phyloP scores from a whole-genome alignment of 495 filamentous ascomycete genomes.

The Neurospora discreta region DNA sequence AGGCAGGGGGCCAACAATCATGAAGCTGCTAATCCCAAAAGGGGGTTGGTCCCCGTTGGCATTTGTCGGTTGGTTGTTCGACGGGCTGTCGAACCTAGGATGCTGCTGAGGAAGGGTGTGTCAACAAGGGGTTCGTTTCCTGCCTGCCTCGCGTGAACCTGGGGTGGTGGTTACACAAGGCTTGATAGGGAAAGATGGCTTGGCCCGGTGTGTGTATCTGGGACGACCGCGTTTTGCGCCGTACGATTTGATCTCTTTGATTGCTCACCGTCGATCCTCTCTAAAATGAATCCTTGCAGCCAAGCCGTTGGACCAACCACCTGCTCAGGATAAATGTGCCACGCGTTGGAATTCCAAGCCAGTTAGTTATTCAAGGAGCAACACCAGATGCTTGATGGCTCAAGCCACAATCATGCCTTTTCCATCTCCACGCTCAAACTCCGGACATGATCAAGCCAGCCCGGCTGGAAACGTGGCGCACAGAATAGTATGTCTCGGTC shows the following conservation, averaged over 20 bases:
- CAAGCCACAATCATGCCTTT: background rate
- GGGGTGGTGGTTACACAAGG: background rate
- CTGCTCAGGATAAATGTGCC: background rate
- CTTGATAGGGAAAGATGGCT: background rate
- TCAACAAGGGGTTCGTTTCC: background rate
- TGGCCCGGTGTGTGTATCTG: background rate
- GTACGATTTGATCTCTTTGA: conserved; percentile 10
- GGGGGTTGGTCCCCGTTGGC: background rate
- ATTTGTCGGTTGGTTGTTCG: background rate
- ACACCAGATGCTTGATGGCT: background rate
- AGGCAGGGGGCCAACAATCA: background rate
- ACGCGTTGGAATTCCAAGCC: background rate
- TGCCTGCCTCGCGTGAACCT: background rate
- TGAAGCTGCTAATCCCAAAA: background rate
- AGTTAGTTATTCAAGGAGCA: background rate
- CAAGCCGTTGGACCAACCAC: background rate
- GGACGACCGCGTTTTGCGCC: conserved; percentile 6
- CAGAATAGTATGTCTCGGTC: background rate
- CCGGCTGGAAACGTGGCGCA: background rate
- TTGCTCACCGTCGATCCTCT: conserved; percentile 8
- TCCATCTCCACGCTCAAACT: background rate
- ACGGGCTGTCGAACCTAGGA: background rate
- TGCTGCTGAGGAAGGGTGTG: background rate
- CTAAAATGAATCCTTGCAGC: conserved; percentile 7
- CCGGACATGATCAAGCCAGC: background rate